A percentile compares a stretch with the other conserved stretches of the same genome.
Evolutionary conservation across 352 stramenopile species (phyloP).

Genomic region (Phytophthora quininea): DNA sequence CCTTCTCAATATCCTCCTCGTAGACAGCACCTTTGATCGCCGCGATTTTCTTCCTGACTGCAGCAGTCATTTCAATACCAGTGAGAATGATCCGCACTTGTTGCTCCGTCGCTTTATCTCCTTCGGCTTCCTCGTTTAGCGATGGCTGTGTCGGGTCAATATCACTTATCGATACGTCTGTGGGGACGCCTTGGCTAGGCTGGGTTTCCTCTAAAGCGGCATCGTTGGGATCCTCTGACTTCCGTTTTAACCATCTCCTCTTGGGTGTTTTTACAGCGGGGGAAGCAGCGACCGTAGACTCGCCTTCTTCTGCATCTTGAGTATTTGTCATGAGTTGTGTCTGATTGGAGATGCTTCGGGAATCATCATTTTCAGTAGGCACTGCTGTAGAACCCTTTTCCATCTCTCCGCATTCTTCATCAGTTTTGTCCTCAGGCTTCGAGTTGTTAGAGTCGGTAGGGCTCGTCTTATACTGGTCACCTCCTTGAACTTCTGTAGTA

Average conservation of each 20-base stretch:
- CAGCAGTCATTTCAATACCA: slow-evolving; percentile 46
- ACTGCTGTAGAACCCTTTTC: slow-evolving; percentile 9
- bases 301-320: background rate
- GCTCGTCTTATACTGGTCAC: slow-evolving; percentile 5
- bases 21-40: slow-evolving; percentile 47
- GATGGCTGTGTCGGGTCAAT: slow-evolving; percentile 22
- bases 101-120: slow-evolving; percentile 13
- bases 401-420: slow-evolving; percentile 28
- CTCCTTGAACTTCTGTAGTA: background rate
- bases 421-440: slow-evolving; percentile 27
- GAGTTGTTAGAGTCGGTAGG: slow-evolving; percentile 6
- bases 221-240: slow-evolving; percentile 39
- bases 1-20: slow-evolving; percentile 50
- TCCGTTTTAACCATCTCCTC: slow-evolving; percentile 43
- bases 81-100: slow-evolving; percentile 55
- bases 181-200: slow-evolving; percentile 18
- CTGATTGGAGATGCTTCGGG: slow-evolving; percentile 7
- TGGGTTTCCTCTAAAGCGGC: slow-evolving; percentile 24
- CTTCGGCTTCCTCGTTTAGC: slow-evolving; percentile 18
- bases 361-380: slow-evolving; percentile 13
- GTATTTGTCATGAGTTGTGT: background rate
- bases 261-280: slow-evolving; percentile 45
- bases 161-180: slow-evolving; percentile 32
- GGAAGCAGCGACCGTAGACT: slow-evolving; percentile 1
- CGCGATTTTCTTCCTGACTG: slow-evolving; percentile 51